Evolutionary conservation across 495 filamentous ascomycete species (phyloP).

Genomic region (Umbilicaria muhlenbergii): DNA sequence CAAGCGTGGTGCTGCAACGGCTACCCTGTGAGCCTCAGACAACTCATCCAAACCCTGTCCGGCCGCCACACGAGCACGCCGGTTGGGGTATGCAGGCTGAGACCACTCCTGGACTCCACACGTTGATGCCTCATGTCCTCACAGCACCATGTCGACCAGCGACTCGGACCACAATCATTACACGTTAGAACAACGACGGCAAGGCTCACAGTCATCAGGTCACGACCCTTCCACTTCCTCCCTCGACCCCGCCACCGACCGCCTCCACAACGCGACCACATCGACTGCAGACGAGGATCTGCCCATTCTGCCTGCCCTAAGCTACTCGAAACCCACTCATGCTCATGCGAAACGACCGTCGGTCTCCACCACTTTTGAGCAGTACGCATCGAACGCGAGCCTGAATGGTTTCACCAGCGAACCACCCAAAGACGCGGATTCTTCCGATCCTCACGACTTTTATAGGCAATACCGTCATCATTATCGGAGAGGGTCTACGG

Average conservation of each 20-base stretch:
- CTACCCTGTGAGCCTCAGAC: too few relatives aligned
- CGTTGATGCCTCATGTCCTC: slow-evolving; percentile 7
- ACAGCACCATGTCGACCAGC: slow-evolving; percentile 13
- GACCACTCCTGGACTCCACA: too few relatives aligned
- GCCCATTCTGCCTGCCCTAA: slow-evolving; percentile 8
- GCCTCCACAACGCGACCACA: neutral
- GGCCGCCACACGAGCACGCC: too few relatives aligned
- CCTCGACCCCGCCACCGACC: slow-evolving; percentile 4
- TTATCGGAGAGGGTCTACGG: slow-evolving; percentile 12
- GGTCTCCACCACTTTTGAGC: slow-evolving; percentile 14
- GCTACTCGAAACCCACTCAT: slow-evolving; percentile 4
- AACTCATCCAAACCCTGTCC: too few relatives aligned
- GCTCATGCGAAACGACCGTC: slow-evolving; percentile 13
- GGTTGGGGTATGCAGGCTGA: too few relatives aligned
- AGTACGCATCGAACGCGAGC: slow-evolving; percentile 4
- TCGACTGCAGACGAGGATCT: slow-evolving; percentile 1
- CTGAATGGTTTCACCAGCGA: slow-evolving; percentile 5
- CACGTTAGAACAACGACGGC: slow-evolving; percentile 1
- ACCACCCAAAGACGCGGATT: slow-evolving; percentile 14
- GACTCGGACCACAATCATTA: slow-evolving; percentile 9
- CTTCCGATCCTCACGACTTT: slow-evolving; percentile 37
- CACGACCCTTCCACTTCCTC: slow-evolving; percentile 1
- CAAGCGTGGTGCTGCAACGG: too few relatives aligned
- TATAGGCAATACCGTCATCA: slow-evolving; percentile 26
- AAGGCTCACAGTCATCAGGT: neutral